A percentile compares a stretch with the other conserved stretches of the same genome.
These are phyloP conservation scores for Rubia tinctorum DNA, from an alignment of 305 asterid genomes.

Conservation along the genomic window DNA sequence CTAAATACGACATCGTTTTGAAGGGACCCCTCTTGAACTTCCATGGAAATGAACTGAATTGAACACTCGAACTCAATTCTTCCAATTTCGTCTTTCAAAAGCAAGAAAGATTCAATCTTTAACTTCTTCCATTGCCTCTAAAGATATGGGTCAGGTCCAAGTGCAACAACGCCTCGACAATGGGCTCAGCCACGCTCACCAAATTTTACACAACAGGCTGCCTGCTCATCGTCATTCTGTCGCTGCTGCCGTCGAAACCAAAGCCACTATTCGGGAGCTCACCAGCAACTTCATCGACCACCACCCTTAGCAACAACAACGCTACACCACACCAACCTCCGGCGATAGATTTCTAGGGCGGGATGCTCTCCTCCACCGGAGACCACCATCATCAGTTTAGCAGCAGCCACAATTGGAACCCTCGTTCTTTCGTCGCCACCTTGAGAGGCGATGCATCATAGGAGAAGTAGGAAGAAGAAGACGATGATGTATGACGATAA, in stretches of 20 bases:
- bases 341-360: slow-evolving; percentile 27
- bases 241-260: slow-evolving; percentile 42
- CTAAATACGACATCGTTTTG: slow-evolving; percentile 17
- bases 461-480: slow-evolving; percentile 32
- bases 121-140: slow-evolving; percentile 46
- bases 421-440: slow-evolving; percentile 42
- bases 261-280: slow-evolving; percentile 60
- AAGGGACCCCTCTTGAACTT: not conserved
- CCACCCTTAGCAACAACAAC: slow-evolving; percentile 33
- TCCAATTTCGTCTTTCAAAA: not conserved
- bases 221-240: slow-evolving; percentile 42
- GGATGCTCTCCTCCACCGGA: slow-evolving; percentile 25
- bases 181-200: slow-evolving; percentile 48
- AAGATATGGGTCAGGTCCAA: slow-evolving; percentile 52
- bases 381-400: slow-evolving; percentile 31
- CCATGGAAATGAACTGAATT: slow-evolving; percentile 2
- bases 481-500: slow-evolving; percentile 42
- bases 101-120: slow-evolving; percentile 3
- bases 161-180: slow-evolving; percentile 51
- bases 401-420: slow-evolving; percentile 56
- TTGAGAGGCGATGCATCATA: slow-evolving; percentile 46
- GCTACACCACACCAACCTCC: slow-evolving; percentile 37
- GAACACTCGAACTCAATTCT: not conserved
- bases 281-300: slow-evolving; percentile 61
- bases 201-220: slow-evolving; percentile 51